Conservation (phyloP, 176 grass and related monocot genomes). For the Ananas comosus region DNA sequence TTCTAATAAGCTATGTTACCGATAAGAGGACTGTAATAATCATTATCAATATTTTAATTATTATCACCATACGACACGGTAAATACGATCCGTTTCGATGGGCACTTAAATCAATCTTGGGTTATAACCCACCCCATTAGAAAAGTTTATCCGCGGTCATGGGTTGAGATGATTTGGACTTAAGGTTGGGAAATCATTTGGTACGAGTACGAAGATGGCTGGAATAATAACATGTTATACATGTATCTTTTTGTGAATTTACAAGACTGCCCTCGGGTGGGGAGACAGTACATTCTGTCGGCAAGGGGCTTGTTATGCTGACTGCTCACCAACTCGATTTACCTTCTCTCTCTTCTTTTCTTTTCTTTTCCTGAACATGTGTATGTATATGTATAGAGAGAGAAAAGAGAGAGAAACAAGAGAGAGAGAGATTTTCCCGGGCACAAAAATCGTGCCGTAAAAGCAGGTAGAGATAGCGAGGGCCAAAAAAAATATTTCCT, state of each 20-base stretch:
- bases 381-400: background rate
- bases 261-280: background rate
- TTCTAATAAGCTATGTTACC: no score
- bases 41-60: no score
- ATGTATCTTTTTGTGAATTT: background rate
- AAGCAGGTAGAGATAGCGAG: background rate
- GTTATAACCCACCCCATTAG: no score
- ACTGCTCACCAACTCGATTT: slow-evolving; percentile 4
- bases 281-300: slow-evolving; percentile 4
- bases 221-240: background rate
- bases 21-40: no score
- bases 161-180: no score
- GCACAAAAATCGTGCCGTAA: background rate
- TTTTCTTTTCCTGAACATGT: background rate
- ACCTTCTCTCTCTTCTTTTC: background rate
- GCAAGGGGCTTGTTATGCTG: slow-evolving; percentile 1
- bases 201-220: background rate
- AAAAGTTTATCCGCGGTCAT: no score
- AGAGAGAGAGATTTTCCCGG: background rate
- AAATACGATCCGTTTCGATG: no score
- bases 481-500: background rate
- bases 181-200: no score
- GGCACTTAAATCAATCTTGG: no score
- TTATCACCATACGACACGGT: no score
- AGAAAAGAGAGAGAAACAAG: no score